Percentiles rank a stretch among this genome's conserved stretches.
phyloP scores from a whole-genome alignment of 23 red algal species.

The Porphyridium purpureum region DNA sequence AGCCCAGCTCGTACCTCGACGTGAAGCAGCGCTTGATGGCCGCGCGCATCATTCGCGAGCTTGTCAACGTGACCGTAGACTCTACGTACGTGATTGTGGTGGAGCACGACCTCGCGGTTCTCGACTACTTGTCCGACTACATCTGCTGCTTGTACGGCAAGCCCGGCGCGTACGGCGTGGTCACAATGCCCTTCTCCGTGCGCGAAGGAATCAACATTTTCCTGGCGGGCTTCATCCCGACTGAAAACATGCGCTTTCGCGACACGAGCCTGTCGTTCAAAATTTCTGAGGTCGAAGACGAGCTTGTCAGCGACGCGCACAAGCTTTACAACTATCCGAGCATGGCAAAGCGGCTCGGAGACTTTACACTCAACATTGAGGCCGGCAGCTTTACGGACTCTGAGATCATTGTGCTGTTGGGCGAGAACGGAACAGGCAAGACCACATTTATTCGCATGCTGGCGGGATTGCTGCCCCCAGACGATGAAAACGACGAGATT shows the following conservation, averaged over 20 bases:
- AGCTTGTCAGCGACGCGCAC: slow-evolving; percentile 47
- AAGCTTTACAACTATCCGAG: slow-evolving; percentile 71
- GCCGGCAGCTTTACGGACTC: slow-evolving; percentile 90
- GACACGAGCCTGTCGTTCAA: slow-evolving; percentile 67
- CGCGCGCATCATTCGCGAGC: slow-evolving; percentile 68
- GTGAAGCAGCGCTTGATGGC: slow-evolving; percentile 84
- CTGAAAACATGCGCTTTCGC: slow-evolving; percentile 93
- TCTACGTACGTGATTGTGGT: slow-evolving; percentile 98
- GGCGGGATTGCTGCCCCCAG: slow-evolving; percentile 72
- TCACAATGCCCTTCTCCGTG: slow-evolving; percentile 93
- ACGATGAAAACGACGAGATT: slow-evolving; percentile 41
- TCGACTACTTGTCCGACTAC: slow-evolving; percentile 97
- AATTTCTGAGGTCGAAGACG: slow-evolving; percentile 77
- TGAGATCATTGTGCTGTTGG: slow-evolving; percentile 94
- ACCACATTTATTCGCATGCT: slow-evolving; percentile 98
- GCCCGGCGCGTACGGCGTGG: slow-evolving; percentile 93
- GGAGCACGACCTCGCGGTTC: slow-evolving; percentile 92
- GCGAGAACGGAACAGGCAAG: slow-evolving; percentile 95
- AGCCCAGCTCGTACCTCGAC: slow-evolving; percentile 90
- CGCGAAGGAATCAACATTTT: slow-evolving; percentile 99
- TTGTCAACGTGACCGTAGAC: slow-evolving; percentile 35
- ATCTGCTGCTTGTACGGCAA: slow-evolving; percentile 93
- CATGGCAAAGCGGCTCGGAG: slow-evolving; percentile 74
- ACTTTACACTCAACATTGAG: slow-evolving; percentile 71
- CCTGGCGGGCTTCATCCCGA: slow-evolving; percentile 94